phyloP scores from a whole-genome alignment of 179 eudicot species.

The Silene noctiflora region DNA sequence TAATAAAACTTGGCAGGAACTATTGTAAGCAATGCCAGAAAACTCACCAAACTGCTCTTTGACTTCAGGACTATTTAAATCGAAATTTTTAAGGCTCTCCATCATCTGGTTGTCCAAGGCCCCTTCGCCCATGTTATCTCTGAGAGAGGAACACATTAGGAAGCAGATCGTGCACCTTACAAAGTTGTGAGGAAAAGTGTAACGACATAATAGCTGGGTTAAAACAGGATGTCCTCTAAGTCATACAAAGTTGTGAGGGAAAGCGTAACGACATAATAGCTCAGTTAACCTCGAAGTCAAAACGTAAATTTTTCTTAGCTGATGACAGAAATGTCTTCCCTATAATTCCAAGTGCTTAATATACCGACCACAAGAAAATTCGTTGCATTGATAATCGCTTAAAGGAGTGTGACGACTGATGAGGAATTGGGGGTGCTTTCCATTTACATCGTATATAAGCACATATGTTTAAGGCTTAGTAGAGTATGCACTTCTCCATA shows the following conservation, averaged over 20 bases:
- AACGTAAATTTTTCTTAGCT: not conserved
- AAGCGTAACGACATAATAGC: not conserved
- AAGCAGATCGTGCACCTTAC: not conserved
- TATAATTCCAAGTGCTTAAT: too few relatives aligned
- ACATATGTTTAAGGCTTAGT: too few relatives aligned
- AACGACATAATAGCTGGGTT: not conserved
- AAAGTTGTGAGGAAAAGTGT: not conserved
- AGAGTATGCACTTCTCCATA: too few relatives aligned
- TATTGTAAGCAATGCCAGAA: not conserved
- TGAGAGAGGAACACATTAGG: slow-evolving; percentile 25
- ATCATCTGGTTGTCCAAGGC: slow-evolving; percentile 65
- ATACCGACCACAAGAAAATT: too few relatives aligned
- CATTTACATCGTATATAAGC: too few relatives aligned
- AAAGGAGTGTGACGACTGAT: too few relatives aligned
- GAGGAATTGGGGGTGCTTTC: too few relatives aligned
- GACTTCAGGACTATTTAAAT: slow-evolving; percentile 80
- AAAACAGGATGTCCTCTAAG: too few relatives aligned
- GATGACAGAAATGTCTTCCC: not conserved
- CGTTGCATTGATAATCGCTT: too few relatives aligned
- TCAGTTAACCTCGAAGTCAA: too few relatives aligned
- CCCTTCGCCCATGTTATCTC: slow-evolving; percentile 76
- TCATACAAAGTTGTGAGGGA: not conserved
- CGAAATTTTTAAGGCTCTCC: slow-evolving; percentile 69
- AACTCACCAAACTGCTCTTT: slow-evolving; percentile 91
- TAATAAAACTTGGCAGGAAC: not conserved